Evolutionary conservation across 257 asterid species (phyloP).

Genomic region (Scutellaria baicalensis): DNA sequence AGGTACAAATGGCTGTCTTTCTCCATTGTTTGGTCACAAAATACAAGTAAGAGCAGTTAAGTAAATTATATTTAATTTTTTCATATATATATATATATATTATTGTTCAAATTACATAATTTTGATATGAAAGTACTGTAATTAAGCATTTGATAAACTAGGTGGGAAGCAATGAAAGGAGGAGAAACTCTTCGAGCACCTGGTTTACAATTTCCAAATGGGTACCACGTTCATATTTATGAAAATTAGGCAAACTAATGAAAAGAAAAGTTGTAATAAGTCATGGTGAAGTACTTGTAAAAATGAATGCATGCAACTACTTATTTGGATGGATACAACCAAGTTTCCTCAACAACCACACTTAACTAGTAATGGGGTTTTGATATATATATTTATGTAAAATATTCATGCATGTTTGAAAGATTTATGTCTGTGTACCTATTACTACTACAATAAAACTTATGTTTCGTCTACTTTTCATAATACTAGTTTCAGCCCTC

Average conservation of each 20-base stretch:
- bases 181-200: constrained; percentile 69
- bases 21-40: constrained; percentile 67
- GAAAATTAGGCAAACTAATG: not conserved
- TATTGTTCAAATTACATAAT: not conserved
- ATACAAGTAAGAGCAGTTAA: constrained; percentile 51
- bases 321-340: too few species aligned
- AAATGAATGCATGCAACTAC: too few species aligned
- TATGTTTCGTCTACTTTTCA: too few species aligned
- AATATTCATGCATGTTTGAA: too few species aligned
- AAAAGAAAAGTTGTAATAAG: too few species aligned
- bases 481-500: too few species aligned
- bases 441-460: too few species aligned
- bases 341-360: too few species aligned
- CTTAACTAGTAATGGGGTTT: too few species aligned
- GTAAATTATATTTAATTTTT: not conserved
- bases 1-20: constrained; percentile 77
- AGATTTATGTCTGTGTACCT: too few species aligned
- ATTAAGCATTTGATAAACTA: not conserved
- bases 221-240: constrained; percentile 43
- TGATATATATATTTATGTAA: too few species aligned
- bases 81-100: not conserved
- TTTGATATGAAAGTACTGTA: not conserved
- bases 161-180: constrained; percentile 55
- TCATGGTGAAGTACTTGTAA: too few species aligned
- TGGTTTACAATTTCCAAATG: constrained; percentile 76